Base-by-base conservation (phyloP, 768 basidiomycete species). In the Terana coerulea region DNA sequence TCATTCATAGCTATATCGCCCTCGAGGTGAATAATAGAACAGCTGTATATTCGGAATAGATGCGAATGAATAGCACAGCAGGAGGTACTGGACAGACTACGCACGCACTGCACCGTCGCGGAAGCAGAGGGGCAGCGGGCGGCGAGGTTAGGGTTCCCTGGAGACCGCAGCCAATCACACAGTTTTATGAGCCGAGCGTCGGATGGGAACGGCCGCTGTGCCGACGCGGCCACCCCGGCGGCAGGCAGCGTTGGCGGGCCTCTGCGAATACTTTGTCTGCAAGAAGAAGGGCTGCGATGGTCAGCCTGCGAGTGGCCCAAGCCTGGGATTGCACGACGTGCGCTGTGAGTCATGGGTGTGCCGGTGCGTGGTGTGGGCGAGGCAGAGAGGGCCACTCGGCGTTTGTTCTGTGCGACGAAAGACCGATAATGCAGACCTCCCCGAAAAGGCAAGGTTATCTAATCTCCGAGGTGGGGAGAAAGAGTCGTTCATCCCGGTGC, bases 41-140 rank as follows among this genome's bases (percentile, higher is more conserved):
- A 22, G 30, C 31, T n/a, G 30, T 46, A 46, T 33, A 46, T 46
- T 46, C 45, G 45, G 45, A 46, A 46, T 46, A 30, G 29, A 46
- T 46, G 45, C 6, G 37, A 39, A 39, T 39, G 37, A 15, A 39
- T 19, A 39, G 45, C 45, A 46, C 45, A 46, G 45, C 45, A 46
- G 45, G 45, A 33, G 43, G 30, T 46, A 46, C 31, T 8, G 11
- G n/a, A n/a, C n/a, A n/a, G n/a, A n/a, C n/a, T n/a, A n/a, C n/a
- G n/a, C n/a, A 15, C 45, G 28, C 12, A 19, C 11, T 19, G n/a
- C 31, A 28, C 21, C 15, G 39, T 3, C 25, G 42, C 42, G 42
- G 25, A 43, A 43, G 45, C 45, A 30, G 17, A 46, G 28, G 22
- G 45, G 45, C 12, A n/a, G 28, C 17, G 30, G 21, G 45, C 31